A percentile compares a stretch with the other conserved stretches of the same genome.
These are phyloP conservation scores for Fusarium haematococcum DNA, from an alignment of 2,329 filamentous ascomycete genomes.

Conservation along the genomic window DNA sequence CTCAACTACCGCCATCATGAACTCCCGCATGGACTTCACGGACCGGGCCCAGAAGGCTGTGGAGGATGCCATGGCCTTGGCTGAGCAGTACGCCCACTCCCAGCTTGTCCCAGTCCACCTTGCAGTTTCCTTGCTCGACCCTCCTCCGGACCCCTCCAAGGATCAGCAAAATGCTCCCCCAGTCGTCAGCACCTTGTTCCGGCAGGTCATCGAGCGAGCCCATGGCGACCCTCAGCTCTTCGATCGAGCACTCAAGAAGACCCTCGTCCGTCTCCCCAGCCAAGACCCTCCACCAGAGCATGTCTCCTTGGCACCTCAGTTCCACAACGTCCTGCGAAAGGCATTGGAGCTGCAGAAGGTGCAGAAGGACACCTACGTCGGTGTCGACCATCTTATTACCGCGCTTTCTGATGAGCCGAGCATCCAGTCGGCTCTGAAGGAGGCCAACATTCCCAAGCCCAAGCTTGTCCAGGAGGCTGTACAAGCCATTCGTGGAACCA, in stretches of 20 bases:
- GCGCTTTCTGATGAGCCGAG: constrained; percentile 82
- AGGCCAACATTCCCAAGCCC: constrained; percentile 90
- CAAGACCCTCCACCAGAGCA: constrained; percentile 95
- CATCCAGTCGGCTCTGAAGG: constrained; percentile 80
- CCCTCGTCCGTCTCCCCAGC: constrained; percentile 87
- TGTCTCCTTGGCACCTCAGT: constrained; percentile 83
- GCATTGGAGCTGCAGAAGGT: constrained; percentile 93
- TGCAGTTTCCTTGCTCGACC: constrained; percentile 83
- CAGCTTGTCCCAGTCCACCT: constrained; percentile 93
- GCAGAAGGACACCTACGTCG: constrained; percentile 96
- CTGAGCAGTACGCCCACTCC: constrained; percentile 89
- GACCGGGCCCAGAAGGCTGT: constrained; percentile 92
- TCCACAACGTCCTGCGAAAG: constrained; percentile 84
- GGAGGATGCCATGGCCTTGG: constrained; percentile 87
- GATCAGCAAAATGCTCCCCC: constrained; percentile 84
- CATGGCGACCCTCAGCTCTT: constrained; percentile 92
- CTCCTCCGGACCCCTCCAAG: constrained; percentile 80
- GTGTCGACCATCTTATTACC: constrained; percentile 93
- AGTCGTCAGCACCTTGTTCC: constrained; percentile 81
- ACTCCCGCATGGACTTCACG: constrained; percentile 88
- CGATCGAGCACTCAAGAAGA: constrained; percentile 91
- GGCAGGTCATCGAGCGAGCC: constrained; percentile 92
- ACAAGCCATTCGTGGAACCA: constrained; percentile 90
- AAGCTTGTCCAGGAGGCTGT: constrained; percentile 94
- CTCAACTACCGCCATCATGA: constrained; percentile 64